These are phyloP conservation scores for Olyra latifolia DNA, from an alignment of 176 grass and related monocot species.

Conservation along the genomic window DNA sequence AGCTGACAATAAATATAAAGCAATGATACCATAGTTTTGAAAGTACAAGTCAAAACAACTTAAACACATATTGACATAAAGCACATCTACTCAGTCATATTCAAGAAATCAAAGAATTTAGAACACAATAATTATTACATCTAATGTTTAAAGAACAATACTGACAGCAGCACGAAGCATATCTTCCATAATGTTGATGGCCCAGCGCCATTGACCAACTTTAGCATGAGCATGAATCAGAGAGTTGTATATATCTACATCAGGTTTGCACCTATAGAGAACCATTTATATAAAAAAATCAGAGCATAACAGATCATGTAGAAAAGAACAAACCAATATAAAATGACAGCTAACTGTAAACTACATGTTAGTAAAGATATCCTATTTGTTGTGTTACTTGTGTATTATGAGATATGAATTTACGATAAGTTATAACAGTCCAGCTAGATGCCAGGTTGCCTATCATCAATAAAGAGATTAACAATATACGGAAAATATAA, in stretches of 20 bases:
- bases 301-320: conserved; percentile 28
- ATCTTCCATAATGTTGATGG: conserved; percentile 97
- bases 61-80: background rate
- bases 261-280: conserved; percentile 81
- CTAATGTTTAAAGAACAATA: conserved; percentile 32
- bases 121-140: conserved; percentile 15
- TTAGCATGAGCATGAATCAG: conserved; percentile 88
- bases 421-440: background rate
- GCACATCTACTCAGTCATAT: background rate
- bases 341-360: background rate
- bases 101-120: conserved; percentile 13
- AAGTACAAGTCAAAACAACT: background rate
- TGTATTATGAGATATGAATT: background rate
- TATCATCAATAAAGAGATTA: background rate
- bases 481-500: background rate
- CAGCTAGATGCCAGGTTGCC: background rate
- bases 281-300: background rate
- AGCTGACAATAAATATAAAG: background rate
- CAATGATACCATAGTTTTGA: background rate
- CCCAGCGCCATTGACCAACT: conserved; percentile 91
- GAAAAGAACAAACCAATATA: conserved; percentile 13
- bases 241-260: conserved; percentile 90
- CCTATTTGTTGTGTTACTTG: background rate
- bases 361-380: conserved; percentile 2
- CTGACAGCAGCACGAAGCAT: conserved; percentile 93